These are phyloP conservation scores for Gentiana straminea DNA, from an alignment of 257 asterid genomes.

Conservation along the genomic window DNA sequence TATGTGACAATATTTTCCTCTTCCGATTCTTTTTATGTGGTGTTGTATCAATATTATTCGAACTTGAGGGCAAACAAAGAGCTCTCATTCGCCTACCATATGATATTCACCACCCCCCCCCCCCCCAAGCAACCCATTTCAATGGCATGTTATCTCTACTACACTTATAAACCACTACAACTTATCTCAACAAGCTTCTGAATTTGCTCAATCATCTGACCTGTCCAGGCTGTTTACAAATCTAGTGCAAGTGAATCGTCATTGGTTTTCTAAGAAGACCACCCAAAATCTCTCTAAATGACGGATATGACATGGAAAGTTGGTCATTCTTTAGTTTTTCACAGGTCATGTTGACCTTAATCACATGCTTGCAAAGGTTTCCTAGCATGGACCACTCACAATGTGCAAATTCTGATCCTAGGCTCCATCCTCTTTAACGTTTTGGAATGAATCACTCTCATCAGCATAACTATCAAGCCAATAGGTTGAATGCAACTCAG, in stretches of 20 bases:
- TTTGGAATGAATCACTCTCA: constrained; percentile 71
- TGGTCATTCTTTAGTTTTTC: constrained; percentile 32
- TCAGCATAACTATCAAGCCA: constrained; percentile 98
- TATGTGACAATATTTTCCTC: constrained; percentile 55
- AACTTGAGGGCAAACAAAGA: constrained; percentile 21
- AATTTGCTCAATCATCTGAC: constrained; percentile 70
- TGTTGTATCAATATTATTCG: constrained; percentile 23
- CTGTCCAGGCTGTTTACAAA: constrained; percentile 71
- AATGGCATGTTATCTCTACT: constrained; percentile 56
- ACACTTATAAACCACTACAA: constrained; percentile 33
- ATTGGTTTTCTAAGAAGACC: constrained; percentile 50
- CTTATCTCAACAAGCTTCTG: constrained; percentile 58
- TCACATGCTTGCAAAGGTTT: constrained; percentile 85
- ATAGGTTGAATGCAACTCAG: constrained; percentile 85
- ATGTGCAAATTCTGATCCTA: constrained; percentile 89
- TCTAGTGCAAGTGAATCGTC: constrained; percentile 73
- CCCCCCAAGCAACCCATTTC: constrained; percentile 58
- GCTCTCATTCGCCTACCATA: constrained; percentile 22
- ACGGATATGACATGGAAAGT: constrained; percentile 70
- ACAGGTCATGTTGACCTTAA: constrained; percentile 80
- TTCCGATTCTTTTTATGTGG: constrained; percentile 38
- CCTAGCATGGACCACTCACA: constrained; percentile 94
- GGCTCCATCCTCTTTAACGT: constrained; percentile 95
- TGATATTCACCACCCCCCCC: constrained; percentile 32
- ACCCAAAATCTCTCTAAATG: constrained; percentile 47